phyloP scores from a whole-genome alignment of 306 rosid species.

The Acacia confusa region DNA sequence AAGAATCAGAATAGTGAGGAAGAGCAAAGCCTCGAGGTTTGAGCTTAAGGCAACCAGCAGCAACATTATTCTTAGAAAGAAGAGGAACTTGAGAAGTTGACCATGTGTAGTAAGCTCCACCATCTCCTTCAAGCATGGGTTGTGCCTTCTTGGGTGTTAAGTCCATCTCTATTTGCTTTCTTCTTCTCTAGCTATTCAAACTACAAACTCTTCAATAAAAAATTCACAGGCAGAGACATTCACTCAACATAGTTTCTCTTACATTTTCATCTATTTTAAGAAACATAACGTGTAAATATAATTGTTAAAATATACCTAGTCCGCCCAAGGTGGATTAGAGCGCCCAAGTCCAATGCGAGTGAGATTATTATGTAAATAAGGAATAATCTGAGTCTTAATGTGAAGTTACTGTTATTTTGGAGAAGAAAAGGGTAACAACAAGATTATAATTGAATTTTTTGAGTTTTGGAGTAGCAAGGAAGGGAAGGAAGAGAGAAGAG shows the following conservation, averaged over 20 bases:
- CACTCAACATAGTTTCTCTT: background rate
- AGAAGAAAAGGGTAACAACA: too few relatives aligned
- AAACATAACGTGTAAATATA: too few relatives aligned
- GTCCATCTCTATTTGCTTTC: slow-evolving; percentile 35
- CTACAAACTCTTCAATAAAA: background rate
- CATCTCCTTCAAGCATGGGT: slow-evolving; percentile 49
- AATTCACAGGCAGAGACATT: background rate
- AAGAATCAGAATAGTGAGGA: slow-evolving; percentile 60
- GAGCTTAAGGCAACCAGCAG: slow-evolving; percentile 55
- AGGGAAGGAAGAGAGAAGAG: background rate
- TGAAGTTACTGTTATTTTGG: background rate
- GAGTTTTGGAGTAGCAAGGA: background rate
- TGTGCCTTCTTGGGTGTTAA: slow-evolving; percentile 45
- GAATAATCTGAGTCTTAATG: too few relatives aligned
- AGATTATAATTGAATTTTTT: background rate
- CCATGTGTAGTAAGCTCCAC: slow-evolving; percentile 63
- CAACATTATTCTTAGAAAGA: slow-evolving; percentile 42
- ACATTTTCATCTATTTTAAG: background rate
- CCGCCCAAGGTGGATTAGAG: too few relatives aligned
- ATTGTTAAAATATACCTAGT: too few relatives aligned
- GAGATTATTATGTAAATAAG: too few relatives aligned
- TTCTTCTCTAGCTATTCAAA: background rate
- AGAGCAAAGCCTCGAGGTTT: slow-evolving; percentile 62
- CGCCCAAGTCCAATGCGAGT: too few relatives aligned
- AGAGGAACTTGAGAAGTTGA: slow-evolving; percentile 40